These are phyloP conservation scores for Solanum medicagineum DNA, from an alignment of 257 asterid species.

Conservation along the genomic window DNA sequence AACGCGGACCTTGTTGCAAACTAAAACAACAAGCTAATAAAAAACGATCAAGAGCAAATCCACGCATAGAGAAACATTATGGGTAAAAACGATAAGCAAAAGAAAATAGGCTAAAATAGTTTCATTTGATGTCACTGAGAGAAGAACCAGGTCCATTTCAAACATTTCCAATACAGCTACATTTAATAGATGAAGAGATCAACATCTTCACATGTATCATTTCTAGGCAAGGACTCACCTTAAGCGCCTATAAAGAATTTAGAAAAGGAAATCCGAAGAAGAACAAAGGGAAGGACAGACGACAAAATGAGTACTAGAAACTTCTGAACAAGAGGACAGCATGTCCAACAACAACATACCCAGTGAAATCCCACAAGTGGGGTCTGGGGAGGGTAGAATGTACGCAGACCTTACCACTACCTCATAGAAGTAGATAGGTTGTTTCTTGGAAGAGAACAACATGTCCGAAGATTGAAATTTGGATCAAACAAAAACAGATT, in stretches of 20 bases:
- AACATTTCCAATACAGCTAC: background rate
- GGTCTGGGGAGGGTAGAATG: no score
- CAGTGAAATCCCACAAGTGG: background rate
- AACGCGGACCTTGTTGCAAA: background rate
- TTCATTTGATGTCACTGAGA: background rate
- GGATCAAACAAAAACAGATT: background rate
- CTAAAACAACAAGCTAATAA: background rate
- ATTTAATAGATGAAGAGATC: background rate
- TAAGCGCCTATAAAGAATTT: background rate
- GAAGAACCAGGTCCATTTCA: background rate
- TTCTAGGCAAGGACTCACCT: background rate
- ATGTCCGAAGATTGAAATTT: background rate
- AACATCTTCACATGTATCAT: background rate
- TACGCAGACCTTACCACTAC: no score
- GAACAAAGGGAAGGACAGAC: background rate
- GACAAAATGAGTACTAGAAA: background rate
- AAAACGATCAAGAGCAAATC: background rate
- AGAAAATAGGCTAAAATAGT: background rate
- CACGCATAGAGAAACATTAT: background rate
- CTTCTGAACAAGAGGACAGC: background rate
- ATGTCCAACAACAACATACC: no score
- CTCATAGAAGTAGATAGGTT: no score
- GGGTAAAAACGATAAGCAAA: background rate
- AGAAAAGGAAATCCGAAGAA: background rate
- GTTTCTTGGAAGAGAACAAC: background rate